Percentiles rank a stretch among this genome's conserved stretches.
Evolutionary conservation across 345 rosid species (phyloP).

Genomic region (Reutealis trisperma): DNA sequence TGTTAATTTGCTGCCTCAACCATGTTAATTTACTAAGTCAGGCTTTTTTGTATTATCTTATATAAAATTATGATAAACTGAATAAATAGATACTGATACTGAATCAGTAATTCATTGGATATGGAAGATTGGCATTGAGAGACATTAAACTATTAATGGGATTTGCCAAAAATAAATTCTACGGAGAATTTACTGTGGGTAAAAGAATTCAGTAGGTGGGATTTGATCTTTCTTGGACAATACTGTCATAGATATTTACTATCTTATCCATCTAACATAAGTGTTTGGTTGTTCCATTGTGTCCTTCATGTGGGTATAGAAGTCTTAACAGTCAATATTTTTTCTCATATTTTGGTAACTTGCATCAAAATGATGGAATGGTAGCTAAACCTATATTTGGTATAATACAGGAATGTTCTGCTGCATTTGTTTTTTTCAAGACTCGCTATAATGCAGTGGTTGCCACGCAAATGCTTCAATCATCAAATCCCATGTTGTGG

Average conservation of each 20-base stretch:
- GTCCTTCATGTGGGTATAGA: not conserved
- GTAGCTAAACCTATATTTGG: not conserved
- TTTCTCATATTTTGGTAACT: not conserved
- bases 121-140: not conserved
- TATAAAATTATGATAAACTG: not conserved
- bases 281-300: not conserved
- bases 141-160: too few relatives aligned
- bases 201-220: not conserved
- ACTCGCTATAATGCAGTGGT: conserved; percentile 81
- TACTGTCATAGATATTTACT: too few relatives aligned
- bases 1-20: not conserved
- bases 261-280: not conserved
- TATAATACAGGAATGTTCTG: conserved; percentile 69
- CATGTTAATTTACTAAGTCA: not conserved
- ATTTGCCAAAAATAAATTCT: not conserved
- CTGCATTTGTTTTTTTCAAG: conserved; percentile 91
- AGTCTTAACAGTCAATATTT: not conserved
- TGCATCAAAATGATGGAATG: not conserved
- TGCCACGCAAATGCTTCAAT: conserved; percentile 78
- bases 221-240: not conserved
- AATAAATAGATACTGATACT: not conserved
- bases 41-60: not conserved
- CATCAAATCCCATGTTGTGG: conserved; percentile 95
- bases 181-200: not conserved
- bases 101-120: not conserved